These are phyloP conservation scores for Echeveria elegans DNA, from an alignment of 164 flowering plant species.

Conservation along the genomic window DNA sequence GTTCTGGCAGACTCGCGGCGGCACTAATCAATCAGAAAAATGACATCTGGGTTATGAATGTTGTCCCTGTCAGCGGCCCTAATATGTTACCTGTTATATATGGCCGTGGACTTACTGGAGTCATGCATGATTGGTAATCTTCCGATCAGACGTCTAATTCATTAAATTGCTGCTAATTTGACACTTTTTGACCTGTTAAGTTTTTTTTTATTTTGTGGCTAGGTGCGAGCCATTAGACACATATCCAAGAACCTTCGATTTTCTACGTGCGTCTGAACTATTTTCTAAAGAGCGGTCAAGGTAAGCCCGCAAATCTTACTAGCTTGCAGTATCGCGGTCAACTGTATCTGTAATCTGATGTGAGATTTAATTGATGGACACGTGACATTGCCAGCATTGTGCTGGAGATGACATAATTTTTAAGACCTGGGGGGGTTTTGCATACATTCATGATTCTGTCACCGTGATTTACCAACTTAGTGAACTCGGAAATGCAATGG, in stretches of 20 bases:
- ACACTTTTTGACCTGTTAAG: not conserved
- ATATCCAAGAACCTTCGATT: constrained; percentile 80
- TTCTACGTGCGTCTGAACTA: constrained; percentile 71
- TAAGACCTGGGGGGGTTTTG: constrained; percentile 82
- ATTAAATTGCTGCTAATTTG: not conserved
- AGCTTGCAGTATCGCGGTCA: not conserved
- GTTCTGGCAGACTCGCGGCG: constrained; percentile 64
- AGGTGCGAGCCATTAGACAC: constrained; percentile 96
- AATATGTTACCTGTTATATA: constrained; percentile 81
- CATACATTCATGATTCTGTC: constrained; percentile 64
- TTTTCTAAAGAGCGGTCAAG: constrained; percentile 70
- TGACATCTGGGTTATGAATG: constrained; percentile 78
- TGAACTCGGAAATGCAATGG: constrained; percentile 53
- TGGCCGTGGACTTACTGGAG: constrained; percentile 88
- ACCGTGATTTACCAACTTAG: constrained; percentile 53
- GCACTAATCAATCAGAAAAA: constrained; percentile 45
- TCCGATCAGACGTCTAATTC: not conserved
- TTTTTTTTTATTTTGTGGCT: not conserved
- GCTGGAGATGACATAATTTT: constrained; percentile 86
- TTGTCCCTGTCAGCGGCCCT: constrained; percentile 75
- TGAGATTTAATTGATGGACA: constrained; percentile 1
- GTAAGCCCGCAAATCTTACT: constrained; percentile 16
- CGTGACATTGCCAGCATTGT: constrained; percentile 64
- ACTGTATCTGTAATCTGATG: not conserved
- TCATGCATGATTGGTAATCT: constrained; percentile 79